Evolutionary conservation across 2,329 filamentous ascomycete genomes (phyloP), one percentile per base, ranked within the genome.

Genomic region (Stylonectria norvegica): DNA sequence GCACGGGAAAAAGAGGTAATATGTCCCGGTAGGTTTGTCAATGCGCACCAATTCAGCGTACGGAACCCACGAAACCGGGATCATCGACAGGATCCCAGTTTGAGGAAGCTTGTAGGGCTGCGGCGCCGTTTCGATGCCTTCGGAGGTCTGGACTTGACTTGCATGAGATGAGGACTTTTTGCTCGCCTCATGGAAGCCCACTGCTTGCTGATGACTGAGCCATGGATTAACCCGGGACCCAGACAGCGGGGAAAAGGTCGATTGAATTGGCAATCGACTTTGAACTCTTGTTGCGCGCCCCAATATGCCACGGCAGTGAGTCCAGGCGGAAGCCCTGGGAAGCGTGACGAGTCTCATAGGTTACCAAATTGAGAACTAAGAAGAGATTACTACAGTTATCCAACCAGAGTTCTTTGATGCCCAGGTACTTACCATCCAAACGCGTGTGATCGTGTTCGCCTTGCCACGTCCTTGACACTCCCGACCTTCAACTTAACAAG

Each of bases 1-100:
- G 57, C 88, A 91, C 19, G 88, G 89, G 55, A 90, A 86, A 70
- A 84, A 91, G 45, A 95, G 80, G 60, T 93, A 93, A 67, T 89
- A 86, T 2, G 86, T 86, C 32, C 89, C 89, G 0, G 81, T 76
- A 1, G 87, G 89, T 57, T 89, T 93, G 64, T 93, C 83, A 34
- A 94, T 71, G 34, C 89, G 84, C 56, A 86, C 77, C 11, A 95
- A 77, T 60, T 94, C 88, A 34, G 81, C 88, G 58, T 93, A 94
- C 1, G 88, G 89, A 3, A 93, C 72, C 72, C 82, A 81, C 40
- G 83, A 77, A 15, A 67, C 48, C 2, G 89, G 89, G 2, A 94
- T 70, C 36, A 71, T 64, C 3, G 87, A 84, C 20, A 94, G 67
- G 5, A 93, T 57, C 11, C 89, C 87, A 1, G 78, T 79, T 12